Evolutionary conservation across 2,329 filamentous ascomycete species (phyloP).

Genomic region (Aureobasidium subglaciale): DNA sequence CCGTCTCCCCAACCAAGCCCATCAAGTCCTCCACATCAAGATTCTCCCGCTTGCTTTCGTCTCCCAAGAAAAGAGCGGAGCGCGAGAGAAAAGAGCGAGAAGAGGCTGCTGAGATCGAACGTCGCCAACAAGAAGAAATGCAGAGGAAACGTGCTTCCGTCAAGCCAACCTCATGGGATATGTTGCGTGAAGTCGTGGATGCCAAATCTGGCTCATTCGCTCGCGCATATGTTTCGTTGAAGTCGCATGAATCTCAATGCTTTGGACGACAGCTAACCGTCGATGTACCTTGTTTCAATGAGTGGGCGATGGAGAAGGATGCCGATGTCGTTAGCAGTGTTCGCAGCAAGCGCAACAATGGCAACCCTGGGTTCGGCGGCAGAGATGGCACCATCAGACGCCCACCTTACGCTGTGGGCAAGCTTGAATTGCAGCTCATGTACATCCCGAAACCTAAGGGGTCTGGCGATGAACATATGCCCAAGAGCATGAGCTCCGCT

Average conservation of each 20-base stretch:
- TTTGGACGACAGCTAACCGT: slow-evolving; percentile 83
- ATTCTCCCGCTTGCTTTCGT: slow-evolving; percentile 87
- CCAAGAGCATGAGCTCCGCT: slow-evolving; percentile 97
- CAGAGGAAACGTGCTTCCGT: slow-evolving; percentile 49
- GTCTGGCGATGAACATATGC: slow-evolving; percentile 88
- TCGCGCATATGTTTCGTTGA: slow-evolving; percentile 85
- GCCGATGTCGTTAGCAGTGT: slow-evolving; percentile 69
- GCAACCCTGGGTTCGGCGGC: slow-evolving; percentile 38
- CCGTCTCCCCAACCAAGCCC: slow-evolving; percentile 55
- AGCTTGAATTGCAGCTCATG: slow-evolving; percentile 85
- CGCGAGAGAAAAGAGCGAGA: slow-evolving; percentile 77
- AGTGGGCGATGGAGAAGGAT: slow-evolving; percentile 88
- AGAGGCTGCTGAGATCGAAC: slow-evolving; percentile 60
- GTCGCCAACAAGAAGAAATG: slow-evolving; percentile 29
- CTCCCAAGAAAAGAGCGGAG: slow-evolving; percentile 94
- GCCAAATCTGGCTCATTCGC: slow-evolving; percentile 87
- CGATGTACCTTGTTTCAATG: slow-evolving; percentile 93
- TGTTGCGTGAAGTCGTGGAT: slow-evolving; percentile 77
- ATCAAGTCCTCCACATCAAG: slow-evolving; percentile 63
- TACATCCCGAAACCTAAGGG: slow-evolving; percentile 91
- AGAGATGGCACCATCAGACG: slow-evolving; percentile 64
- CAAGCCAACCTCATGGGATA: slow-evolving; percentile 72
- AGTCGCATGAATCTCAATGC: slow-evolving; percentile 81
- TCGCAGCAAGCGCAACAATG: slow-evolving; percentile 69
- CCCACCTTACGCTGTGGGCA: slow-evolving; percentile 94